phyloP scores from a whole-genome alignment of 2,329 filamentous ascomycete species.

The Tympanopsis confertula region DNA sequence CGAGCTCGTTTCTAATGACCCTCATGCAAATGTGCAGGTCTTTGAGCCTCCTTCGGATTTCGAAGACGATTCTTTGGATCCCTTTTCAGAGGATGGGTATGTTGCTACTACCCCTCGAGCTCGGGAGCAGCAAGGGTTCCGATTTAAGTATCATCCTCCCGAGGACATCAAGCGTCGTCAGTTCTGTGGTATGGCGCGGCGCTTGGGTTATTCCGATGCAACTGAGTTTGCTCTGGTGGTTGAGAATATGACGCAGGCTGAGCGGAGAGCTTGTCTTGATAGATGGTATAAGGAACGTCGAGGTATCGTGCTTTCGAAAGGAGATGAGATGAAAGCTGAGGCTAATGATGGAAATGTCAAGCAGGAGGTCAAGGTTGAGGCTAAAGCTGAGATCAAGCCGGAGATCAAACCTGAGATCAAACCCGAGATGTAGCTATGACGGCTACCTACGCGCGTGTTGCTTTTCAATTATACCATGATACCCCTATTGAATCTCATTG shows the following conservation, averaged over 20 bases:
- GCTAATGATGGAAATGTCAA: too few species aligned
- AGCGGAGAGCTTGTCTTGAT: conserved; percentile 68
- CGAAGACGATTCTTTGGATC: neutral
- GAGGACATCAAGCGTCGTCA: conserved; percentile 65
- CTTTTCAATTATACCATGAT: too few species aligned
- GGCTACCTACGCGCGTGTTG: too few species aligned
- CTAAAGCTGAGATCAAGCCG: too few species aligned
- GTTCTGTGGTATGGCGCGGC: conserved; percentile 80
- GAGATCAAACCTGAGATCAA: too few species aligned
- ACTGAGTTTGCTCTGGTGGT: conserved; percentile 83
- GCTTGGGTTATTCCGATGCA: conserved; percentile 64
- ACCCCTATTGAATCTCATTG: too few species aligned
- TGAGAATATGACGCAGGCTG: conserved; percentile 78
- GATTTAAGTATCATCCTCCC: conserved; percentile 58
- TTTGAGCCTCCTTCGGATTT: neutral
- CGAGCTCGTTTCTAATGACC: conserved; percentile 34
- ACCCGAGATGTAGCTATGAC: too few species aligned
- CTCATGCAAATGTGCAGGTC: neutral
- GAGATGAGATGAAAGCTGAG: conserved; percentile 11
- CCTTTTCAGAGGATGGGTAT: too few species aligned
- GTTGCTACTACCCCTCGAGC: conserved; percentile 12
- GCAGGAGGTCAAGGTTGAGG: too few species aligned
- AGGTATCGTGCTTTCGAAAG: conserved; percentile 27
- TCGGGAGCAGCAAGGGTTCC: conserved; percentile 17
- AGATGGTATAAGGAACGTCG: conserved; percentile 65